Percentiles rank a stretch among this genome's conserved stretches.
Evolutionary conservation across 768 basidiomycete genomes (phyloP).

Genomic region (Phaeotremella fagi): DNA sequence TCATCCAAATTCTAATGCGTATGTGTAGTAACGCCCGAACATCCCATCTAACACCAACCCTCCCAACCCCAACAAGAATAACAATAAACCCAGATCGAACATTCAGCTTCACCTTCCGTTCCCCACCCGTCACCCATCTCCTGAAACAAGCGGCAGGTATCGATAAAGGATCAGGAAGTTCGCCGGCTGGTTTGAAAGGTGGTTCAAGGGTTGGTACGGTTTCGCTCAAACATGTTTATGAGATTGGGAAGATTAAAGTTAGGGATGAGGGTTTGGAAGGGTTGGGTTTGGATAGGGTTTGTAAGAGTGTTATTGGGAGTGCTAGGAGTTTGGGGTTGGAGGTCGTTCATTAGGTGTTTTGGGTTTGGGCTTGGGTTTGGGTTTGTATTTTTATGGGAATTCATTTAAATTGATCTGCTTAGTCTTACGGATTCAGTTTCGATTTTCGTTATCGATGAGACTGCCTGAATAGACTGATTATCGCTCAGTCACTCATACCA

Average conservation of each 20-base stretch:
- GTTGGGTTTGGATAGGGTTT: conserved; percentile 78
- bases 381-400: too few relatives aligned
- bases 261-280: conserved; percentile 84
- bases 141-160: conserved; percentile 85
- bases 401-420: too few relatives aligned
- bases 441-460: too few relatives aligned
- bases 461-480: too few relatives aligned
- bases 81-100: conserved; percentile 90
- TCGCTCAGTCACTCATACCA: too few relatives aligned
- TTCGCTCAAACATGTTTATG: conserved; percentile 94
- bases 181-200: conserved; percentile 5
- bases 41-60: conserved; percentile 73
- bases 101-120: conserved; percentile 79
- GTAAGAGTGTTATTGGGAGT: conserved; percentile 80
- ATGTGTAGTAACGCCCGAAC: conserved; percentile 74
- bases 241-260: conserved; percentile 95
- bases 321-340: conserved; percentile 83
- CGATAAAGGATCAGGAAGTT: conserved; percentile 77
- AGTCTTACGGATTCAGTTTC: too few relatives aligned
- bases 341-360: conserved; percentile 76
- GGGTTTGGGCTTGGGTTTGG: too few relatives aligned
- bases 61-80: conserved; percentile 87
- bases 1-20: neutral
- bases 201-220: conserved; percentile 55
- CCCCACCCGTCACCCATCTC: conserved; percentile 83